These are phyloP conservation scores for Wickerhamia fluorescens DNA, from an alignment of 805 yeast species.

Conservation along the genomic window DNA sequence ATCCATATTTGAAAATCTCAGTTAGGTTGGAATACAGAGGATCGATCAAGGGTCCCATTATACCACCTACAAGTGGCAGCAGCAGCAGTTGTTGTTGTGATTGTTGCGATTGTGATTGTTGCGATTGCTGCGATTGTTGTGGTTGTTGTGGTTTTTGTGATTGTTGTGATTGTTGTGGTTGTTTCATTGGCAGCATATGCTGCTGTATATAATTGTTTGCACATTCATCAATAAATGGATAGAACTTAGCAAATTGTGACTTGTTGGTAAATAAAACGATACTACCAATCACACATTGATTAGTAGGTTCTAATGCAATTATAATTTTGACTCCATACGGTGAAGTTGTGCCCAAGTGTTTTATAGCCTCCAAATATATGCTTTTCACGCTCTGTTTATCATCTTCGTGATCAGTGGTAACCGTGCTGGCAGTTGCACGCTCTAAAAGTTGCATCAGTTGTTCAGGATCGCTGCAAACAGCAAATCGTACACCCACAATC, in stretches of 20 bases:
- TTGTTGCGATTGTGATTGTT: not conserved
- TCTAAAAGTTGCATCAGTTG: conserved; percentile 37
- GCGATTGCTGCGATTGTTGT: conserved; percentile 1
- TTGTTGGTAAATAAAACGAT: conserved; percentile 41
- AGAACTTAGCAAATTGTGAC: conserved; percentile 39
- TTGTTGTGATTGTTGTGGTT: too few relatives aligned
- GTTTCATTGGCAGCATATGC: too few relatives aligned
- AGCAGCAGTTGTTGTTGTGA: not conserved
- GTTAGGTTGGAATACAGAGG: conserved; percentile 45
- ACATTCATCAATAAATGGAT: conserved; percentile 45
- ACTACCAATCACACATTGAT: conserved; percentile 47
- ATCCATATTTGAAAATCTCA: conserved; percentile 49
- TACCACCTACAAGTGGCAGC: conserved; percentile 36
- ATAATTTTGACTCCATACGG: conserved; percentile 38
- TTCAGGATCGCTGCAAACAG: conserved; percentile 39
- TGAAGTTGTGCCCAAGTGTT: conserved; percentile 19
- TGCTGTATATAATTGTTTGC: too few relatives aligned
- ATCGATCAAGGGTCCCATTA: conserved; percentile 48
- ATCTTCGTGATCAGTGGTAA: conserved; percentile 6
- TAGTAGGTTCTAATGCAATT: conserved; percentile 47
- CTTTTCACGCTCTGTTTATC: conserved; percentile 16
- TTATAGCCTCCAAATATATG: conserved; percentile 33
- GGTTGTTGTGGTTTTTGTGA: too few relatives aligned
- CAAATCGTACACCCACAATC: conserved; percentile 52
- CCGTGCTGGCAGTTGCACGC: conserved; percentile 10